Evolutionary conservation across 2,329 filamentous ascomycete species (phyloP).

Genomic region (Arthrobotrys conoides): DNA sequence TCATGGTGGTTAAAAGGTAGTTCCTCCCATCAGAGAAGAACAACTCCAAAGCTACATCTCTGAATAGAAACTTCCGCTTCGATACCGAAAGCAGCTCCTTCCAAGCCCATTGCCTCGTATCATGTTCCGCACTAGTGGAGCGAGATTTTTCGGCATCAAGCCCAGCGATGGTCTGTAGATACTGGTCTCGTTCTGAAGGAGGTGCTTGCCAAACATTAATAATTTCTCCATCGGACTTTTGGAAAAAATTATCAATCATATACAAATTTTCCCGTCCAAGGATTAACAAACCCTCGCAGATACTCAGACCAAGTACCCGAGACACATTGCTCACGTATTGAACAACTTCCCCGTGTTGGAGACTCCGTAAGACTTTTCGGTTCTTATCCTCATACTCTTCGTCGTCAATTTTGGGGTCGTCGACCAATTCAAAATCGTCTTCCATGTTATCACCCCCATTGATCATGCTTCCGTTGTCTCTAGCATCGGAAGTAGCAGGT

Average conservation of each 20-base stretch:
- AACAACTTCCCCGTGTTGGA: slow-evolving; percentile 90
- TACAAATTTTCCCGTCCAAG: slow-evolving; percentile 93
- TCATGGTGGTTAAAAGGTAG: slow-evolving; percentile 89
- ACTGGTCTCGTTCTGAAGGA: slow-evolving; percentile 90
- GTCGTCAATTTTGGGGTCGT: slow-evolving; percentile 87
- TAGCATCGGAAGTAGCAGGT: slow-evolving; percentile 42
- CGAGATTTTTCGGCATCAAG: slow-evolving; percentile 75
- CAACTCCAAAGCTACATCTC: slow-evolving; percentile 95
- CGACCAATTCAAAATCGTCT: slow-evolving; percentile 95
- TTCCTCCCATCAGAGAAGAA: slow-evolving; percentile 98
- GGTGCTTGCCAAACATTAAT: slow-evolving; percentile 97
- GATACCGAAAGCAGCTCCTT: slow-evolving; percentile 94
- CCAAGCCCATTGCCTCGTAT: slow-evolving; percentile 93
- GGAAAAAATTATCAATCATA: slow-evolving; percentile 96
- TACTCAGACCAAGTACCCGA: slow-evolving; percentile 91
- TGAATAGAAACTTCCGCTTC: slow-evolving; percentile 93
- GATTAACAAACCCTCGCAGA: slow-evolving; percentile 92
- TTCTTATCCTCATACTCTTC: slow-evolving; percentile 96
- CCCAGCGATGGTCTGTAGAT: slow-evolving; percentile 91
- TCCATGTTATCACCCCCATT: slow-evolving; percentile 71
- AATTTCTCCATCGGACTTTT: slow-evolving; percentile 93
- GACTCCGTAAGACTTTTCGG: slow-evolving; percentile 93
- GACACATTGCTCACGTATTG: slow-evolving; percentile 96
- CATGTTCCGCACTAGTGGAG: slow-evolving; percentile 76
- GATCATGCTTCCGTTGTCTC: slow-evolving; percentile 61